These are phyloP conservation scores for Vigna reflexopilosa DNA, from an alignment of 306 rosid species.

Conservation along the genomic window DNA sequence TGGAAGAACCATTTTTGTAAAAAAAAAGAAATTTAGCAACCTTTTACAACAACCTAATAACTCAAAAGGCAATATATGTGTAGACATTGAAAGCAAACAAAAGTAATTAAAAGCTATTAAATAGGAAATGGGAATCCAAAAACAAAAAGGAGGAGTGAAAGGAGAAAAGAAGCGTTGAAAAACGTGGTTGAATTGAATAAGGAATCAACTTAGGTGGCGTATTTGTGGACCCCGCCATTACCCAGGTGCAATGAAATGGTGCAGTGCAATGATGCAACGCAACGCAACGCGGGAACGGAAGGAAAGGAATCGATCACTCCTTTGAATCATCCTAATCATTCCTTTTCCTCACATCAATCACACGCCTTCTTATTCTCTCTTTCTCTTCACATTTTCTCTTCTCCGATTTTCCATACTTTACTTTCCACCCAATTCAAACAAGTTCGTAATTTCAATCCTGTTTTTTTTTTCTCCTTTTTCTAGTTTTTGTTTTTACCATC, in stretches of 20 bases:
- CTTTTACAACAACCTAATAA: too few species aligned
- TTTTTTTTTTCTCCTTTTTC: neutral
- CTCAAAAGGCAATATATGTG: too few species aligned
- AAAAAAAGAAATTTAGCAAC: too few species aligned
- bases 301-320: neutral
- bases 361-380: slow-evolving; percentile 1
- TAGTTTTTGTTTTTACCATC: neutral
- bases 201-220: slow-evolving; percentile 8
- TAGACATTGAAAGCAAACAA: neutral
- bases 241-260: neutral
- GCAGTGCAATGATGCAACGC: neutral
- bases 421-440: neutral
- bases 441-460: neutral
- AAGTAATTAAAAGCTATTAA: neutral
- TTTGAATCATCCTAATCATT: neutral
- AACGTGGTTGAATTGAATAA: neutral
- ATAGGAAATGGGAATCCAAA: neutral
- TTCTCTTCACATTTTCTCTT: too few species aligned
- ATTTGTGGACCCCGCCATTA: neutral
- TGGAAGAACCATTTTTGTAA: too few species aligned
- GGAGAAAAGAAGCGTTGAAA: neutral
- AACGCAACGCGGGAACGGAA: neutral
- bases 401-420: neutral
- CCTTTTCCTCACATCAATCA: neutral
- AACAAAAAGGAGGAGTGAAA: neutral